Conservation (phyloP, 2,329 filamentous ascomycete species). For the Zymoseptoria tritici region DNA sequence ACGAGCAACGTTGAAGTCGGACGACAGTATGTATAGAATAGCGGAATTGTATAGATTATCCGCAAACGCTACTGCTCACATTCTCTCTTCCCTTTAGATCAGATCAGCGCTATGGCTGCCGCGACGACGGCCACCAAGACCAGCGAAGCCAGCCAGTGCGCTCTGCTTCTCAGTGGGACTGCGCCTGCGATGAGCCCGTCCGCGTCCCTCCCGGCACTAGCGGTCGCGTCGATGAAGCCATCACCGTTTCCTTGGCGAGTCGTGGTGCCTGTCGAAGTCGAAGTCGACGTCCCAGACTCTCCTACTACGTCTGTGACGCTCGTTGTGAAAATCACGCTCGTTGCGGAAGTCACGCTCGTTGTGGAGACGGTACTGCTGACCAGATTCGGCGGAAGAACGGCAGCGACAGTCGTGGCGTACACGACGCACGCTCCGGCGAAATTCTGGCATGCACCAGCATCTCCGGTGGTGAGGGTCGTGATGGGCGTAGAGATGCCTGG, state of each 20-base stretch:
- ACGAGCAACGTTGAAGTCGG: background rate
- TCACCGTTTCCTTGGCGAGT: too few relatives aligned
- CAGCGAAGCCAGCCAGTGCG: background rate
- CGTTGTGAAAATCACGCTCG: too few relatives aligned
- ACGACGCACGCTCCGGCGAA: conserved; percentile 16
- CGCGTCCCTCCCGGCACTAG: too few relatives aligned
- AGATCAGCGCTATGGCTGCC: background rate
- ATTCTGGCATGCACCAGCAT: conserved; percentile 8
- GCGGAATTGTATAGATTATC: background rate
- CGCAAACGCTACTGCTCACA: background rate
- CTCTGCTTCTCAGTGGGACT: background rate
- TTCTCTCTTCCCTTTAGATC: too few relatives aligned
- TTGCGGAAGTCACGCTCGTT: too few relatives aligned
- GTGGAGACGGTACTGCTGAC: too few relatives aligned
- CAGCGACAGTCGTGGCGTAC: conserved; percentile 1
- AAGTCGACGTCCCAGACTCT: too few relatives aligned
- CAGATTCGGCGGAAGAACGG: too few relatives aligned
- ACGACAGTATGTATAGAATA: background rate
- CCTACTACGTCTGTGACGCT: too few relatives aligned
- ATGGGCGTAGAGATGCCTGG: background rate
- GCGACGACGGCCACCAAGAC: background rate
- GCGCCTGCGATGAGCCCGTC: too few relatives aligned
- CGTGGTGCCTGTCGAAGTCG: too few relatives aligned
- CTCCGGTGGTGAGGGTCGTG: conserved; percentile 1
- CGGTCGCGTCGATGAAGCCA: conserved; percentile 10